A percentile compares a stretch with the other conserved stretches of the same genome.
Evolutionary conservation across 1,284 basidiomycete species (phyloP).

Genomic region (Pulveroboletus sp.): DNA sequence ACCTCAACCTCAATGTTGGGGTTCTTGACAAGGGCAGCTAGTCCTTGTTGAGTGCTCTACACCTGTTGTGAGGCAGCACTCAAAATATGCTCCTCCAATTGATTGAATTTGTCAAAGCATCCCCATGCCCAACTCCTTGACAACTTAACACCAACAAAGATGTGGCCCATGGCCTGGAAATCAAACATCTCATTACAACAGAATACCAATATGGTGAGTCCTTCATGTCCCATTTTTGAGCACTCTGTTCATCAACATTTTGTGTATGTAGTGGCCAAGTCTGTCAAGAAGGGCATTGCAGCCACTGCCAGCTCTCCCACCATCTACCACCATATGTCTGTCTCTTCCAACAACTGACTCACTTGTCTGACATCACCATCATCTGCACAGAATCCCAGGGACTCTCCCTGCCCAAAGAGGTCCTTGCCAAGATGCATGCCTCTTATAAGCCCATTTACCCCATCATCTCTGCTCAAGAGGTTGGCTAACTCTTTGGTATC

Average conservation of each 20-base stretch:
- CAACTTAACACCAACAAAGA: conserved; percentile 99
- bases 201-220: conserved; percentile 81
- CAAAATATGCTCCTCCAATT: conserved; percentile 95
- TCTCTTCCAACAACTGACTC: neutral
- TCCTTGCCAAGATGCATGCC: conserved; percentile 55
- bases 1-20: conserved; percentile 92
- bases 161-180: conserved; percentile 99
- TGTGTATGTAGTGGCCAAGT: conserved; percentile 28
- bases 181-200: conserved; percentile 99
- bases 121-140: conserved; percentile 99
- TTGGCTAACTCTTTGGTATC: conserved; percentile 42
- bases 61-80: conserved; percentile 99
- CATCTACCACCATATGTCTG: conserved; percentile 40
- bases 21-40: conserved; percentile 77
- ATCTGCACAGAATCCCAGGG: conserved; percentile 44
- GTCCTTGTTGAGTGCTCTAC: conserved; percentile 95
- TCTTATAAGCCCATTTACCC: conserved; percentile 43
- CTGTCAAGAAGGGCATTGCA: conserved; percentile 45
- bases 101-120: conserved; percentile 98
- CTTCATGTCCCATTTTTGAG: neutral
- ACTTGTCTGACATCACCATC: neutral
- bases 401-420: conserved; percentile 50
- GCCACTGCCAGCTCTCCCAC: conserved; percentile 44
- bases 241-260: too few species aligned
- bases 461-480: conserved; percentile 40